Evolutionary conservation across 2,329 filamentous ascomycete species (phyloP), one percentile per base, ranked within the genome.

Genomic region (Aspergillus terreus): DNA sequence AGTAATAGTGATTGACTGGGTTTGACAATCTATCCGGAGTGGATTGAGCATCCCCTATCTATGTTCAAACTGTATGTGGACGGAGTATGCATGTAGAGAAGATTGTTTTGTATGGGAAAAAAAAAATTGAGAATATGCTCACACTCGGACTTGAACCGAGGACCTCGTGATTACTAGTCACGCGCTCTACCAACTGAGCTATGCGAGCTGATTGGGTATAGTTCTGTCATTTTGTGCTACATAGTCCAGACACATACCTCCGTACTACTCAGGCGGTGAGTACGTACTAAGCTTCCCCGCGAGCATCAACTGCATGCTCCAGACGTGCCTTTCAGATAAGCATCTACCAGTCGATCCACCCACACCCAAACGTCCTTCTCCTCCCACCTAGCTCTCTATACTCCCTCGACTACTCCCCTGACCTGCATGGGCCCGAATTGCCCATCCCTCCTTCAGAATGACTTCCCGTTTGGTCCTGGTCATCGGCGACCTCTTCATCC

Each of bases 401-500:
- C 12, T 38, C n/a, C 4, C 14, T 14, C 35, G 11, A 4, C 35
- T 7, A 3, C 35, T 38, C 35, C 15, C 41, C 49, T 43, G 51
- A 36, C 47, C 44, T 60, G 62, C 58, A 66, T 67, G 63, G 58
- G 56, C 58, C 54, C 68, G 60, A 68, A 47, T 47, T 35, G 27
- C 54, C 42, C 52, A 44, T 55, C 57, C 44, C 38, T 42, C 51
- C 52, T 50, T 51, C 64, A 68, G 50, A 48, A 87, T 84, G 79
- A 90, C 92, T 78, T 90, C 90, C 58, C 90, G 92, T 75, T 81
- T 96, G 61, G 91, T 95, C 68, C 83, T 96, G 69, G 90, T 94
- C 68, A 90, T 96, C 63, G 90, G 90, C 71, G 91, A 96, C 77
- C 83, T 96, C 49, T 91, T 95, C 77, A 95, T 96, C 74, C 91